Base-by-base conservation (phyloP, 106 monocot species). In the Xerophyta viscosa region DNA sequence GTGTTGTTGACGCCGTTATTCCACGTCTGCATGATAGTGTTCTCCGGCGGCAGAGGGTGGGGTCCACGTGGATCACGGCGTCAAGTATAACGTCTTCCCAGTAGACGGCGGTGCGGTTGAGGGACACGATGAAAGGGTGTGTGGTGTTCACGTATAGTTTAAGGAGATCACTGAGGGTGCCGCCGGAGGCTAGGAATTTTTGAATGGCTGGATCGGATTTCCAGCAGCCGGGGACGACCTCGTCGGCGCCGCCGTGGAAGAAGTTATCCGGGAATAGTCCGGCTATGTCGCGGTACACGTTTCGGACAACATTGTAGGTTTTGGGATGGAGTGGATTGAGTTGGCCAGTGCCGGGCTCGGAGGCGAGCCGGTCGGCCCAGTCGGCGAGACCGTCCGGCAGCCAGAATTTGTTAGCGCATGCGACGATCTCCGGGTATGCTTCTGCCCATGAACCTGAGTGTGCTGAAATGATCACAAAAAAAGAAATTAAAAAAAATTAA, bases 1-100 rank as follows among this genome's bases (percentile, higher is more conserved):
- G 94, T 88, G 73, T 88, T 89, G 50, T 70, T 65, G 7, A 81
- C 68, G 0, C 94, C 84, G 60, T 96, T 78, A 56, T 84, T 88
- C 94, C 94, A 94, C 2, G 88, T 88, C 72, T 96, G 94, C 24
- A 96, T 57, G 9, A 96, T 52, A 25, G 88, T 88, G 50, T 66
- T 81, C 26, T 83, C 66, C 21, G 37, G 30, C 3, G 94, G 84
- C 4, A 94, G 58, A 55, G 0, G 10, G 74, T 46, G 0, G 72
- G 60, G 21, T 46, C 10, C 15, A 85, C 74, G 27, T 66, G 70
- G 13, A 84, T 62, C 29, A 37, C 19, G 20, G 77, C 21, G 27
- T 64, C 72, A 1, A 88, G 69, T 15, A 88, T 21, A 33, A 88
- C 81, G 48, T 94, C 94, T 54, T 88, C 94, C 78, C 81, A 94